A percentile compares a stretch with the other conserved stretches of the same genome.
Evolutionary conservation across 2,329 filamentous ascomycete genomes (phyloP).

Genomic region (Exophiala viscosa): DNA sequence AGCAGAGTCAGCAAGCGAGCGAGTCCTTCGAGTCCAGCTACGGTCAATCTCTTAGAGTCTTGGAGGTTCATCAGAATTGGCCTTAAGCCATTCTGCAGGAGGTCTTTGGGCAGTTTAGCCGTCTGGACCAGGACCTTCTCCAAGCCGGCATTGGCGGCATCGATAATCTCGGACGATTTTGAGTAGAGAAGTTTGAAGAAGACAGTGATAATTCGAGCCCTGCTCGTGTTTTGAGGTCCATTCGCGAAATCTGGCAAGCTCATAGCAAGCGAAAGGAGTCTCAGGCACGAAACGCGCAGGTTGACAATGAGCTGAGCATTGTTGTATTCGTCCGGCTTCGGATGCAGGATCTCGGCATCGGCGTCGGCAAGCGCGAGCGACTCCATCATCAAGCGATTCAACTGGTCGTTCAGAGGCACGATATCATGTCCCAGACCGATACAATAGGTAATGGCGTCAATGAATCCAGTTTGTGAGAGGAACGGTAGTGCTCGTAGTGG

Average conservation of each 20-base stretch:
- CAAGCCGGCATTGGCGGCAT: constrained; percentile 86
- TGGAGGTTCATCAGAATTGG: constrained; percentile 96
- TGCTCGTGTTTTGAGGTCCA: constrained; percentile 63
- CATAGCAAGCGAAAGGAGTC: constrained; percentile 88
- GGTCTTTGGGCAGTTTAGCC: constrained; percentile 88
- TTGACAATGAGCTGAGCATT: constrained; percentile 94
- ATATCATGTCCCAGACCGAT: constrained; percentile 85
- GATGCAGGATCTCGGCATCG: constrained; percentile 83
- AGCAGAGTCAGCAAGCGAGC: constrained; percentile 84
- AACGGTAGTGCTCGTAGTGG: constrained; percentile 90
- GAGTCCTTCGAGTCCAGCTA: constrained; percentile 85
- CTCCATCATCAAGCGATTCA: constrained; percentile 88
- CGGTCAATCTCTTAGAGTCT: constrained; percentile 83
- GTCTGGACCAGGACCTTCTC: constrained; percentile 83
- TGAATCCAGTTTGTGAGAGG: constrained; percentile 92
- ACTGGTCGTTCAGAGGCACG: constrained; percentile 83
- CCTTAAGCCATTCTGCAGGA: constrained; percentile 87
- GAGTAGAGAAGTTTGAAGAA: constrained; percentile 98
- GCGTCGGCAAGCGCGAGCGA: constrained; percentile 91
- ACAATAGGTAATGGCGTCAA: constrained; percentile 95
- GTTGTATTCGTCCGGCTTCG: constrained; percentile 89
- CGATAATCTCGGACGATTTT: constrained; percentile 85
- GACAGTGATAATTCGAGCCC: constrained; percentile 74
- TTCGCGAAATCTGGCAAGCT: constrained; percentile 79
- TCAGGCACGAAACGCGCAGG: constrained; percentile 87